These are phyloP conservation scores for Prunus mira DNA, from an alignment of 306 rosid species.

Conservation along the genomic window DNA sequence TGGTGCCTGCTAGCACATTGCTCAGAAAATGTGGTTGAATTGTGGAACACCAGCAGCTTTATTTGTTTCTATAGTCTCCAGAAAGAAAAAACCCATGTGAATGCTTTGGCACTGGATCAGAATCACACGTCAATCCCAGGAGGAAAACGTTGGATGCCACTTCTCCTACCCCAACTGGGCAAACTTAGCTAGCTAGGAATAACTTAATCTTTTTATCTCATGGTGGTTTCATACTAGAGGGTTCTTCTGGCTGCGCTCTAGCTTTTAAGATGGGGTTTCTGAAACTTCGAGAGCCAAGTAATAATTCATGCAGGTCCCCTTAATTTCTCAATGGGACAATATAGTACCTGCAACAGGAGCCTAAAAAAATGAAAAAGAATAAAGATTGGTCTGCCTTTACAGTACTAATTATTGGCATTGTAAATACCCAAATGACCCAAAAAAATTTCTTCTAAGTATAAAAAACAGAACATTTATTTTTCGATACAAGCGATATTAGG, in stretches of 20 bases:
- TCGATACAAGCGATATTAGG: too few relatives aligned
- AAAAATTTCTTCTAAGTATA: neutral
- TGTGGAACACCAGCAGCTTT: neutral
- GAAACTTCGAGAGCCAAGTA: neutral
- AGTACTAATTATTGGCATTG: neutral
- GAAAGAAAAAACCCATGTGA: neutral
- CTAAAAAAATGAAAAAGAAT: neutral
- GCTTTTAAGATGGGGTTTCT: neutral
- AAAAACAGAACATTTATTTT: too few relatives aligned
- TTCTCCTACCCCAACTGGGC: constrained; percentile 32
- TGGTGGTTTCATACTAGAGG: too few relatives aligned
- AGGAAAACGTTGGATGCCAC: constrained; percentile 50
- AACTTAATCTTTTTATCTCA: too few relatives aligned
- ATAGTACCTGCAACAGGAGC: neutral
- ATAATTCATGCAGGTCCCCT: neutral
- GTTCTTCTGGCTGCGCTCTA: too few relatives aligned
- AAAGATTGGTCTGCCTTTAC: neutral
- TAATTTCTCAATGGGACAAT: neutral
- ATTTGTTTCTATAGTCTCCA: neutral
- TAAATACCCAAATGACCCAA: neutral
- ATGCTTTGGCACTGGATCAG: constrained; percentile 15
- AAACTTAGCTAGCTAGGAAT: too few relatives aligned
- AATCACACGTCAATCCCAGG: constrained; percentile 19
- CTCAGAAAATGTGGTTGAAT: neutral
- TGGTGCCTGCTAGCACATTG: neutral